Conservation (phyloP, 2,329 filamentous ascomycete species). For the Dryadomyces quercivorus region DNA sequence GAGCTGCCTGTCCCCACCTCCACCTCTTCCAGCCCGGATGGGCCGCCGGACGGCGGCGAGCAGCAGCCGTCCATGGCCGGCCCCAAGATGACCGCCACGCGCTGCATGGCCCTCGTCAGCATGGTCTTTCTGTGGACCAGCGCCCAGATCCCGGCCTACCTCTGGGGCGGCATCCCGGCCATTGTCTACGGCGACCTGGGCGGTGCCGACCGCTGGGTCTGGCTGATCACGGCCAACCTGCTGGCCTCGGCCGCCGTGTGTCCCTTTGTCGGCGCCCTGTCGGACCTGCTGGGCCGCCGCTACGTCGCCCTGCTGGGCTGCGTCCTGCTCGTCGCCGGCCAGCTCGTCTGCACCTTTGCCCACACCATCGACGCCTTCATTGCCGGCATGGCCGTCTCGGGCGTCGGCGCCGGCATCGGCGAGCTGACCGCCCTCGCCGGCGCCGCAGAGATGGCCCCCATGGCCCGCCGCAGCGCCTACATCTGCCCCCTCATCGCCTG, state of each 20-base stretch:
- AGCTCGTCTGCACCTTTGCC: slow-evolving; percentile 46
- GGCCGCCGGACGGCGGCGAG: no score
- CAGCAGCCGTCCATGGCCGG: no score
- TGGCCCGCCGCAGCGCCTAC: slow-evolving; percentile 50
- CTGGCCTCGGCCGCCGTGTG: slow-evolving; percentile 44
- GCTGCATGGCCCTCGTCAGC: slow-evolving; percentile 15
- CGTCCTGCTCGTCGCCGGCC: slow-evolving; percentile 41
- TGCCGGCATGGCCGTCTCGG: slow-evolving; percentile 40
- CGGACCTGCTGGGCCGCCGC: slow-evolving; percentile 50
- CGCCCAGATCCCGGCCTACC: slow-evolving; percentile 18
- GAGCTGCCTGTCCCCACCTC: no score
- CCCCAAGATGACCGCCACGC: slow-evolving; percentile 6
- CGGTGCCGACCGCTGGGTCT: slow-evolving; percentile 47
- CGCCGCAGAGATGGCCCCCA: slow-evolving; percentile 56
- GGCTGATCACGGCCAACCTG: slow-evolving; percentile 43
- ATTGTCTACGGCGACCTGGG: slow-evolving; percentile 49
- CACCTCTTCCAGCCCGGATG: no score
- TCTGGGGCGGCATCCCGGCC: slow-evolving; percentile 28
- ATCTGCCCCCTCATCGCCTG: slow-evolving; percentile 47
- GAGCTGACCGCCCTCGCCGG: slow-evolving; percentile 57
- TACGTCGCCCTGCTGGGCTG: slow-evolving; percentile 45
- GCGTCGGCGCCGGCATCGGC: slow-evolving; percentile 53
- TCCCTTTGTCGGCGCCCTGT: slow-evolving; percentile 54
- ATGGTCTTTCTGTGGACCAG: slow-evolving; percentile 18
- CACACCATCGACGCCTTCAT: slow-evolving; percentile 50